Evolutionary conservation across 2,329 filamentous ascomycete species (phyloP), one percentile per base, ranked within the genome.

Genomic region (Hypoxylon sp.): DNA sequence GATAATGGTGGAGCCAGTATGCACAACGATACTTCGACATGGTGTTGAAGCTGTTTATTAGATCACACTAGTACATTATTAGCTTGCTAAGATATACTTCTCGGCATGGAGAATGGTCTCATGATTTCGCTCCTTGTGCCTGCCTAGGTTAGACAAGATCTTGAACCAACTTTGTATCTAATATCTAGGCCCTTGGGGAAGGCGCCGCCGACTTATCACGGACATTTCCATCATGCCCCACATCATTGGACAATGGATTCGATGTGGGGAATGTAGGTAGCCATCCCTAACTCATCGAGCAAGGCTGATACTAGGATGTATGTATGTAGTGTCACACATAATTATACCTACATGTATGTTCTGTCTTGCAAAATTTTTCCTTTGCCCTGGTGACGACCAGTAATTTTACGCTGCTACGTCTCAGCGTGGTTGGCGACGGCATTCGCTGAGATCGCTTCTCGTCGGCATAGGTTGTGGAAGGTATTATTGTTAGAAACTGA

Each of bases 171-270:
- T 49, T 57, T 59, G 60, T 68, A 64, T 23, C 46, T 52, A 14
- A 5, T 30, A 57, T 57, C 61, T 60, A 63, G 61, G 11, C 21
- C 30, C 30, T 61, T 52, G 38, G 63, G 61, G 53, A 59, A 61
- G 63, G 57, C 59, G 62, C 65, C 36, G 50, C 57, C 51, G 57
- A 65, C 38, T 36, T 65, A 67, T 65, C 52, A 41, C 38, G 38
- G 56, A 51, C 34, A 21, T 45, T 34, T 41, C 45, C 49, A 63
- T 49, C 55, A 17, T 52, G 45, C 11, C 11, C 5, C 23, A 43
- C 38, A 6, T 58, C 30, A 71, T 71, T 71, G 69, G 67, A 41
- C 67, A 70, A 71, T 71, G 62, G 55, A 41, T 52, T 34, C 13
- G 11, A 63, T 63, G 65, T 70, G 68, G 68, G 46, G 64, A 69